phyloP scores from a whole-genome alignment of 768 basidiomycete genomes.

The Mycena polygramma region DNA sequence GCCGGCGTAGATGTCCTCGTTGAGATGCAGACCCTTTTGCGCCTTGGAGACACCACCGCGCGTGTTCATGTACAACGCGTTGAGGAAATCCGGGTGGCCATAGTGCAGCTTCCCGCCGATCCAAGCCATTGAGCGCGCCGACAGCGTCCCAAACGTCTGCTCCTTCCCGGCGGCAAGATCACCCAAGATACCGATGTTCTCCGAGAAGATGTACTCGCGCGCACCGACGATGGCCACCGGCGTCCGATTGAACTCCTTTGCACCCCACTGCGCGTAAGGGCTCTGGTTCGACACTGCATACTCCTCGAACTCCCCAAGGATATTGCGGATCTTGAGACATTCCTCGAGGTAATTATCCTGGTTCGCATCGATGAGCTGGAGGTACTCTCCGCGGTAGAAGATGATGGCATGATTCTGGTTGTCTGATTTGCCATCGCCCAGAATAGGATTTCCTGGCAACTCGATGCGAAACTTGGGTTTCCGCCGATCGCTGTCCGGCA shows the following conservation, averaged over 20 bases:
- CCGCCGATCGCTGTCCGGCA: slow-evolving; percentile 88
- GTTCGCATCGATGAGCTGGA: slow-evolving; percentile 99
- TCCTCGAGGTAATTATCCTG: slow-evolving; percentile 99
- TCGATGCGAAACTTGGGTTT: slow-evolving; percentile 98
- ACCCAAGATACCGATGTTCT: slow-evolving; percentile 99
- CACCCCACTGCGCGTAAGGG: slow-evolving; percentile 92
- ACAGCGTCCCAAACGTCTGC: slow-evolving; percentile 98
- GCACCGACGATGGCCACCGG: slow-evolving; percentile 99
- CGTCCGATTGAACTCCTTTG: slow-evolving; percentile 87
- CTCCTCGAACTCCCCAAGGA: slow-evolving; percentile 98
- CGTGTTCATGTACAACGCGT: slow-evolving; percentile 97
- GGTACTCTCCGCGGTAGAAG: slow-evolving; percentile 99
- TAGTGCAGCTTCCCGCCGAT: slow-evolving; percentile 99
- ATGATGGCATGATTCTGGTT: slow-evolving; percentile 99
- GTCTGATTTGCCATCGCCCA: slow-evolving; percentile 99
- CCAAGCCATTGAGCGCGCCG: slow-evolving; percentile 96
- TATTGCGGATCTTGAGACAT: slow-evolving; percentile 98
- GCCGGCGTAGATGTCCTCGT: slow-evolving; percentile 99
- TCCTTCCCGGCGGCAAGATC: slow-evolving; percentile 99
- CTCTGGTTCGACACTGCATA: slow-evolving; percentile 87
- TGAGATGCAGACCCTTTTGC: slow-evolving; percentile 98
- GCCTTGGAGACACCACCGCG: slow-evolving; percentile 99
- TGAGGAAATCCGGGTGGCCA: slow-evolving; percentile 99
- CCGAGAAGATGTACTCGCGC: slow-evolving; percentile 99
- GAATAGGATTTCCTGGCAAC: slow-evolving; percentile 97